Evolutionary conservation across 2,329 filamentous ascomycete species (phyloP).

Genomic region (Alternaria metachromatica): DNA sequence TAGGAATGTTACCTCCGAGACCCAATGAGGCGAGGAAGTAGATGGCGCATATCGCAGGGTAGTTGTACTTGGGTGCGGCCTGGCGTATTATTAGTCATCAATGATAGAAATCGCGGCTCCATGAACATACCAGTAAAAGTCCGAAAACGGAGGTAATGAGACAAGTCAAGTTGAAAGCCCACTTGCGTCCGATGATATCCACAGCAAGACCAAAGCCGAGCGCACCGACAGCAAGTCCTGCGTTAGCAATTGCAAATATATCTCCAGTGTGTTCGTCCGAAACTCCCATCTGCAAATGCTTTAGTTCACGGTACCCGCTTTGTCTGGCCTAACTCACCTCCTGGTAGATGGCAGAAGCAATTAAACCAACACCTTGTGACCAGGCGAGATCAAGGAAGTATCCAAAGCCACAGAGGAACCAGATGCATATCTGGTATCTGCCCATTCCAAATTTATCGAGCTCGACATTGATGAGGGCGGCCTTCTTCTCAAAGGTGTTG

Average conservation of each 20-base stretch:
- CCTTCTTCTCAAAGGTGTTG: constrained; percentile 39
- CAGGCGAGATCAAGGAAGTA: constrained; percentile 43
- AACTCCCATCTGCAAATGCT: constrained; percentile 15
- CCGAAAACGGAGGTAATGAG: constrained; percentile 38
- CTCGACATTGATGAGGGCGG: constrained; percentile 40
- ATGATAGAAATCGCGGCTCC: background rate
- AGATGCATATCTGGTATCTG: constrained; percentile 40
- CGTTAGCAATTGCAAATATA: constrained; percentile 37
- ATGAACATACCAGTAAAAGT: constrained; percentile 25
- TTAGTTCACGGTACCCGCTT: background rate
- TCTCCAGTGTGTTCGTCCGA: constrained; percentile 27
- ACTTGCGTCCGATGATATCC: constrained; percentile 39
- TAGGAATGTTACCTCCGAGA: constrained; percentile 38
- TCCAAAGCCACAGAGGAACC: constrained; percentile 42
- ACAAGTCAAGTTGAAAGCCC: constrained; percentile 36
- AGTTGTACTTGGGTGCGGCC: constrained; percentile 41
- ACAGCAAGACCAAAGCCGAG: constrained; percentile 34
- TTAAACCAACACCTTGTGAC: constrained; percentile 37
- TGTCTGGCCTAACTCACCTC: constrained; percentile 22
- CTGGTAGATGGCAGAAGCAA: constrained; percentile 36
- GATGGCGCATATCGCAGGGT: constrained; percentile 36
- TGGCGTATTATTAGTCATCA: constrained; percentile 10
- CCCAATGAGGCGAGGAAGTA: constrained; percentile 37
- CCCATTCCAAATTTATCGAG: constrained; percentile 40
- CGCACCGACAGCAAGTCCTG: constrained; percentile 38